Conservation (phyloP, 2,329 filamentous ascomycete species). For the Aspergillus sp. region DNA sequence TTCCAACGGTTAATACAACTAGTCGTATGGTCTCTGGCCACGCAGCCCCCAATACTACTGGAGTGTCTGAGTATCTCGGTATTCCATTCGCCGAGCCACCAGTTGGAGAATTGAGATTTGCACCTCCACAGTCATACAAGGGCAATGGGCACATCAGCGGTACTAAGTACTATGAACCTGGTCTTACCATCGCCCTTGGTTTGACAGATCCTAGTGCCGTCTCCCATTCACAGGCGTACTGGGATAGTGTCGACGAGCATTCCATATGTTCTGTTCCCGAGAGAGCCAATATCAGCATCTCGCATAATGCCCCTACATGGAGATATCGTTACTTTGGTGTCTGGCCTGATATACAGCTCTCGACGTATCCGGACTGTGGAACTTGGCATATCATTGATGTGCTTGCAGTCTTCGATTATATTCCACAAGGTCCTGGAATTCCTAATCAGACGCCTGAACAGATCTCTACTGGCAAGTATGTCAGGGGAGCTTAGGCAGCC, state of each 20-base stretch:
- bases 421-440: not conserved
- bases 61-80: not conserved
- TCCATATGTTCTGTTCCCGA: not conserved
- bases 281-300: not conserved
- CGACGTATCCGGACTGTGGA: not conserved
- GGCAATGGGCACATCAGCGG: not conserved
- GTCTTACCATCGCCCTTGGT: too few relatives aligned
- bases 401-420: not conserved
- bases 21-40: not conserved
- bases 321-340: constrained; percentile 1
- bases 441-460: not conserved
- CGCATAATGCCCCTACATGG: not conserved
- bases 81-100: not conserved
- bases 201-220: too few relatives aligned
- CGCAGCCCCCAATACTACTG: not conserved
- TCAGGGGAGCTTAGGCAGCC: not conserved
- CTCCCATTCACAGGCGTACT: too few relatives aligned
- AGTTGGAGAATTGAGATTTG: not conserved
- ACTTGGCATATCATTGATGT: not conserved
- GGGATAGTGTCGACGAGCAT: too few relatives aligned
- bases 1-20: not conserved
- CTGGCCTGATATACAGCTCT: not conserved
- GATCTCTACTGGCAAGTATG: not conserved
- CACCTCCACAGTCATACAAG: not conserved
- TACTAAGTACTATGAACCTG: not conserved